A percentile compares a stretch with the other conserved stretches of the same genome.
These are phyloP conservation scores for Tulasnella sp. DNA, from an alignment of 768 basidiomycete genomes.

Conservation along the genomic window DNA sequence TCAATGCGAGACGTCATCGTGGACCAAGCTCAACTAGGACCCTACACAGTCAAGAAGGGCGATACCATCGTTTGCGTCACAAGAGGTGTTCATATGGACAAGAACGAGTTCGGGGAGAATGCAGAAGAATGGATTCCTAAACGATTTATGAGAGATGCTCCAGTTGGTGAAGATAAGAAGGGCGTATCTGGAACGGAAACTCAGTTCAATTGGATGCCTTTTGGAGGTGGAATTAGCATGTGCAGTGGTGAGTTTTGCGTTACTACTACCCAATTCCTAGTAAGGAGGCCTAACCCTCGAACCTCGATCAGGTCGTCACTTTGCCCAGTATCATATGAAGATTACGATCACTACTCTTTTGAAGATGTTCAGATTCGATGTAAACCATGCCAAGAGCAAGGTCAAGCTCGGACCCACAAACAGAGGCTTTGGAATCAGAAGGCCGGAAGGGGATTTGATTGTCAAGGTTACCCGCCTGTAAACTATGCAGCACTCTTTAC, in stretches of 20 bases:
- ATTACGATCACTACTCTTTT: conserved; percentile 5
- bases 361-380: conserved; percentile 6
- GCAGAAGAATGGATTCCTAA: neutral
- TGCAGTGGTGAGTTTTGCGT: conserved; percentile 4
- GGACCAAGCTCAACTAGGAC: neutral
- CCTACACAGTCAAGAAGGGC: conserved; percentile 7
- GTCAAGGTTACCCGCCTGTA: conserved; percentile 6
- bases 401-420: conserved; percentile 6
- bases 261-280: neutral
- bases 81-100: conserved; percentile 10
- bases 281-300: neutral
- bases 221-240: conserved; percentile 9
- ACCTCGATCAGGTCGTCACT: neutral
- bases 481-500: no score
- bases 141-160: conserved; percentile 1
- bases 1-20: conserved; percentile 4
- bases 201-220: conserved; percentile 13
- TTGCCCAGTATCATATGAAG: conserved; percentile 12
- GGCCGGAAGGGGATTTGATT: conserved; percentile 9
- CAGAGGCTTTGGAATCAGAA: conserved; percentile 7
- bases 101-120: conserved; percentile 6
- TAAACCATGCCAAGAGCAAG: conserved; percentile 7
- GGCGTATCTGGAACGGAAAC: conserved; percentile 7
- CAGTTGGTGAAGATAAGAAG: neutral
- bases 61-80: conserved; percentile 12